A percentile compares a stretch with the other conserved stretches of the same genome.
These are phyloP conservation scores for Tetratostichococcus sp. DNA, from an alignment of 139 green algal species.

Conservation along the genomic window DNA sequence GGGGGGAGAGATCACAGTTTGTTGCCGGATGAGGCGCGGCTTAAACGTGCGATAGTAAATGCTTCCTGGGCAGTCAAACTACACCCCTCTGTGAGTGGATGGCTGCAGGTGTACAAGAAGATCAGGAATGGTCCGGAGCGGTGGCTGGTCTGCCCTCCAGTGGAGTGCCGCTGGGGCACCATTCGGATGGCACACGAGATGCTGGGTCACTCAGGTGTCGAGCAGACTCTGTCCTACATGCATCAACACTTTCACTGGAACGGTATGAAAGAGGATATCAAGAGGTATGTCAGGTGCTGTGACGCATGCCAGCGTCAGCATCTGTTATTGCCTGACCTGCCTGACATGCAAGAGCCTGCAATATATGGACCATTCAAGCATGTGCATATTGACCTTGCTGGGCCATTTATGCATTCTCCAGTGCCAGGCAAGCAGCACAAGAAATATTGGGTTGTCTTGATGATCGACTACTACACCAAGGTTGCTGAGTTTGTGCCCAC, in stretches of 20 bases:
- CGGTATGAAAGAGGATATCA: not conserved
- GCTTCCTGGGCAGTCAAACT: not conserved
- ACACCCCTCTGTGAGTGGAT: not conserved
- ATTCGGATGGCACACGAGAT: not conserved
- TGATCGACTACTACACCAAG: no score
- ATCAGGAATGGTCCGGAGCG: no score
- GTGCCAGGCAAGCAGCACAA: no score
- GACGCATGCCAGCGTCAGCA: slow-evolving; percentile 3
- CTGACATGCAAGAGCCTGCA: not conserved
- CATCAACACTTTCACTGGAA: not conserved
- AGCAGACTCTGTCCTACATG: not conserved
- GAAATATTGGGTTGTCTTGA: no score
- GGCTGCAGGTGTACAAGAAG: not conserved
- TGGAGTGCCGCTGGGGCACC: not conserved
- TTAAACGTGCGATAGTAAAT: no score
- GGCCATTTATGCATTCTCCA: not conserved
- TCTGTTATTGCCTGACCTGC: not conserved
- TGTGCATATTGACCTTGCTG: not conserved
- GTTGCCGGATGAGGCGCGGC: no score
- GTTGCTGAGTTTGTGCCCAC: no score
- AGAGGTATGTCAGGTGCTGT: not conserved
- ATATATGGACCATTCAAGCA: not conserved
- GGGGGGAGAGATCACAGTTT: not conserved
- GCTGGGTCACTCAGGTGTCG: not conserved
- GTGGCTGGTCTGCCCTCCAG: not conserved